These are phyloP conservation scores for Magnolia kwangsiensis DNA, from an alignment of 164 flowering plant species.

Conservation along the genomic window DNA sequence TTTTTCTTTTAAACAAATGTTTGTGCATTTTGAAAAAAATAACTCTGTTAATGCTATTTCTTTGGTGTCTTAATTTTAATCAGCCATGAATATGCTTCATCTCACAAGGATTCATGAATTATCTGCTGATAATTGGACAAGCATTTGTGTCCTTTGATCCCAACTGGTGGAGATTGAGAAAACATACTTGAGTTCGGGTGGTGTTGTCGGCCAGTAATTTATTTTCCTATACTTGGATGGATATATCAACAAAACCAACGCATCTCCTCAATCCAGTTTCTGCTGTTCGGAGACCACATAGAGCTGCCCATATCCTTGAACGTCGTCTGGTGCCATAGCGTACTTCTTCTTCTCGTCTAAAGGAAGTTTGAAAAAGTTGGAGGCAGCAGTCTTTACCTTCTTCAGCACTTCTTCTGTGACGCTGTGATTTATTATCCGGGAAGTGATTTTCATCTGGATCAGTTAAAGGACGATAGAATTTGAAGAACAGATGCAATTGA, in stretches of 20 bases:
- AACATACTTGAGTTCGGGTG: constrained; percentile 18
- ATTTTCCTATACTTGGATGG: constrained; percentile 12
- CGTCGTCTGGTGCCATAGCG: constrained; percentile 21
- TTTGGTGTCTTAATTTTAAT: no score
- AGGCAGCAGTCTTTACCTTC: constrained; percentile 14
- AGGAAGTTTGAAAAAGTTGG: constrained; percentile 24
- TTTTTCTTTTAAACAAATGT: no score
- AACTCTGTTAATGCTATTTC: no score
- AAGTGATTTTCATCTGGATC: not conserved
- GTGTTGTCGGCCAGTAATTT: constrained; percentile 21
- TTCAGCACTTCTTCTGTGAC: constrained; percentile 15
- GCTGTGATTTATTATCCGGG: constrained; percentile 22
- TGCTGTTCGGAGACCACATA: constrained; percentile 24
- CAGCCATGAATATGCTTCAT: no score
- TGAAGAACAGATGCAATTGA: not conserved
- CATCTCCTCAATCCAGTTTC: constrained; percentile 26
- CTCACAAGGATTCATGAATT: no score
- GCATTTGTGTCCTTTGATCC: no score
- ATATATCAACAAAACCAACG: constrained; percentile 5
- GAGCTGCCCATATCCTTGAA: constrained; percentile 27
- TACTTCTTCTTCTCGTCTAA: constrained; percentile 24
- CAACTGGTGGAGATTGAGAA: not conserved
- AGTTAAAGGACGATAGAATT: not conserved
- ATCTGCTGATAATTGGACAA: no score
- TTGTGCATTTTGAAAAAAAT: no score